Evolutionary conservation across 2,329 filamentous ascomycete species (phyloP).

Genomic region (Coniochaeta sp.): DNA sequence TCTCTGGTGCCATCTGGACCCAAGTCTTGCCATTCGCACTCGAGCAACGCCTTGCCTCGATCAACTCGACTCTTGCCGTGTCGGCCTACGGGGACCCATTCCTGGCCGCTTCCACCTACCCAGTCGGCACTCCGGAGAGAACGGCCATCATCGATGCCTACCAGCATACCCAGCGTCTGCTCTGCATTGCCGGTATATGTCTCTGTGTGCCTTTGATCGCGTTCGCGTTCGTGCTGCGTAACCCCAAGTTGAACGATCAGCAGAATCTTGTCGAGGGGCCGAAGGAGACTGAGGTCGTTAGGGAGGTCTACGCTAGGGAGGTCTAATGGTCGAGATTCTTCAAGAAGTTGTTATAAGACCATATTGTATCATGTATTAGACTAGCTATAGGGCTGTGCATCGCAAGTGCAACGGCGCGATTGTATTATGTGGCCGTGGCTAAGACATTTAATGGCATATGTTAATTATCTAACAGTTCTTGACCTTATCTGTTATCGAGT

Average conservation of each 20-base stretch:
- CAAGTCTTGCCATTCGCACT: constrained; percentile 28
- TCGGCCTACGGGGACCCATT: constrained; percentile 31
- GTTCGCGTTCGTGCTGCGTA: constrained; percentile 12
- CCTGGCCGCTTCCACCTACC: constrained; percentile 21
- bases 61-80: constrained; percentile 26
- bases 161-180: constrained; percentile 10
- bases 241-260: constrained; percentile 11
- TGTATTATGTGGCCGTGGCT: too few relatives aligned
- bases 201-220: constrained; percentile 15
- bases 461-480: too few relatives aligned
- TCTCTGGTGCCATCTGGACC: constrained; percentile 34
- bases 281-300: too few relatives aligned
- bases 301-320: too few relatives aligned
- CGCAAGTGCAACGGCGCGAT: too few relatives aligned
- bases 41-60: constrained; percentile 23
- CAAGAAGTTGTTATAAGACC: not conserved
- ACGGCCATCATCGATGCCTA: constrained; percentile 13
- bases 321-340: not conserved
- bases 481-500: too few relatives aligned
- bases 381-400: too few relatives aligned
- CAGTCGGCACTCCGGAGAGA: constrained; percentile 15
- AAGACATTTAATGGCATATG: too few relatives aligned
- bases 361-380: too few relatives aligned
- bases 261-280: constrained; percentile 6
- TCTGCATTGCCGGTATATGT: constrained; percentile 14